Conservation (phyloP, 768 basidiomycete genomes). For the Rhodotorula diobovata region DNA sequence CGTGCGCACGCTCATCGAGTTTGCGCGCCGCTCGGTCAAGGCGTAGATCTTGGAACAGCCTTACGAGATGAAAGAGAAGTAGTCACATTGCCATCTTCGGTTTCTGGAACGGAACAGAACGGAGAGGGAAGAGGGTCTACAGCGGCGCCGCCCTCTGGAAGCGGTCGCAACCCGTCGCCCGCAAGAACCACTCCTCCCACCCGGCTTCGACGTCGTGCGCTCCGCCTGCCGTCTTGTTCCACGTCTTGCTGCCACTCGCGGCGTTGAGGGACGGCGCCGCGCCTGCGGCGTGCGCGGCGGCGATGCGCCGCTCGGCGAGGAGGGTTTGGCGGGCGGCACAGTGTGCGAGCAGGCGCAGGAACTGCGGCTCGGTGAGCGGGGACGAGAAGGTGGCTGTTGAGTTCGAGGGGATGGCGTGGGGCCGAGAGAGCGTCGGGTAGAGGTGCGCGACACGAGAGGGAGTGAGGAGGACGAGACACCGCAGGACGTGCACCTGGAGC, state of each 20-base stretch:
- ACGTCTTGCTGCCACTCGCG: background rate
- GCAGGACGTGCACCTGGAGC: slow-evolving; percentile 34
- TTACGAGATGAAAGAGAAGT: too few relatives aligned
- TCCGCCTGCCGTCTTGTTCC: background rate
- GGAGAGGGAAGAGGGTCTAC: slow-evolving; percentile 51
- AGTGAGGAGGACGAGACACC: slow-evolving; percentile 15
- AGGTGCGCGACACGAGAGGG: slow-evolving; percentile 15
- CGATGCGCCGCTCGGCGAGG: slow-evolving; percentile 6
- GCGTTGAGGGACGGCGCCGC: slow-evolving; percentile 8
- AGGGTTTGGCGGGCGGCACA: slow-evolving; percentile 9
- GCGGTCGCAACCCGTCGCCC: slow-evolving; percentile 18
- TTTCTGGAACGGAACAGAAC: too few relatives aligned
- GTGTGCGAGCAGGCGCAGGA: slow-evolving; percentile 27
- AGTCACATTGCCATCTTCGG: too few relatives aligned
- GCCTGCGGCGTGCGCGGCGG: slow-evolving; percentile 4
- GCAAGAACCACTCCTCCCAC: slow-evolving; percentile 31
- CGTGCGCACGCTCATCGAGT: slow-evolving; percentile 23
- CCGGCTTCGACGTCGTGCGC: background rate
- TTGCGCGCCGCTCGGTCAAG: slow-evolving; percentile 25
- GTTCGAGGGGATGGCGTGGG: accelerated
- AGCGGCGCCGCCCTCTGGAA: slow-evolving; percentile 21
- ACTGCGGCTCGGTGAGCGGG: slow-evolving; percentile 24
- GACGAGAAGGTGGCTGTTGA: background rate
- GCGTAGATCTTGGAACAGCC: too few relatives aligned
- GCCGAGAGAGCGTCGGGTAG: slow-evolving; percentile 3